Evolutionary conservation across 2,329 filamentous ascomycete genomes (phyloP).

Genomic region (Septoria petroselini): DNA sequence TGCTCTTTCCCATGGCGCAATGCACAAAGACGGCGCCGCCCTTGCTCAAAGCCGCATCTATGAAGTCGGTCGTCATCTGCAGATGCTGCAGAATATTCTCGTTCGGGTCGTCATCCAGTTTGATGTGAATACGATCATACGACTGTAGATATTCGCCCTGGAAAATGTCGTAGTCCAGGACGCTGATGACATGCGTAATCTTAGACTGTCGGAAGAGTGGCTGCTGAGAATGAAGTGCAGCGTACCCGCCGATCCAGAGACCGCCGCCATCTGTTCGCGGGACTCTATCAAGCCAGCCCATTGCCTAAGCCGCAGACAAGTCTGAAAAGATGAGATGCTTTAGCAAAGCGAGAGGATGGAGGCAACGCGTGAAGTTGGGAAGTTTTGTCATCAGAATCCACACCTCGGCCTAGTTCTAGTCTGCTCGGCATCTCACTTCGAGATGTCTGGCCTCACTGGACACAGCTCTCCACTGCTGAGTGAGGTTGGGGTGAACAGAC

Average conservation of each 20-base stretch:
- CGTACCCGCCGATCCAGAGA: conserved; percentile 43
- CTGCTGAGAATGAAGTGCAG: conserved; percentile 42
- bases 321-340: neutral
- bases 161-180: conserved; percentile 54
- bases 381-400: neutral
- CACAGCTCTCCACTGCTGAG: no score
- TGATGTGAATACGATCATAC: conserved; percentile 66
- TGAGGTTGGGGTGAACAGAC: no score
- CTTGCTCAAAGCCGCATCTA: conserved; percentile 66
- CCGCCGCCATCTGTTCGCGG: conserved; percentile 36
- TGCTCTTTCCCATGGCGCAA: conserved; percentile 92
- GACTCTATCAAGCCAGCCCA: conserved; percentile 44
- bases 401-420: conserved; percentile 12
- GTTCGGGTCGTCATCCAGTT: conserved; percentile 85
- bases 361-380: conserved; percentile 5
- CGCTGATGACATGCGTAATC: conserved; percentile 74
- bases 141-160: conserved; percentile 54
- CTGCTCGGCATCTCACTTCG: neutral
- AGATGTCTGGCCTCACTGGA: no score
- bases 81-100: conserved; percentile 81
- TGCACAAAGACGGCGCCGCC: conserved; percentile 63
- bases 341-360: neutral
- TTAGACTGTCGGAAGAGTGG: conserved; percentile 65
- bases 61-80: conserved; percentile 67
- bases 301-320: conserved; percentile 5